Evolutionary conservation across 164 flowering plant genomes (phyloP).

Genomic region (Litsea cubeba): DNA sequence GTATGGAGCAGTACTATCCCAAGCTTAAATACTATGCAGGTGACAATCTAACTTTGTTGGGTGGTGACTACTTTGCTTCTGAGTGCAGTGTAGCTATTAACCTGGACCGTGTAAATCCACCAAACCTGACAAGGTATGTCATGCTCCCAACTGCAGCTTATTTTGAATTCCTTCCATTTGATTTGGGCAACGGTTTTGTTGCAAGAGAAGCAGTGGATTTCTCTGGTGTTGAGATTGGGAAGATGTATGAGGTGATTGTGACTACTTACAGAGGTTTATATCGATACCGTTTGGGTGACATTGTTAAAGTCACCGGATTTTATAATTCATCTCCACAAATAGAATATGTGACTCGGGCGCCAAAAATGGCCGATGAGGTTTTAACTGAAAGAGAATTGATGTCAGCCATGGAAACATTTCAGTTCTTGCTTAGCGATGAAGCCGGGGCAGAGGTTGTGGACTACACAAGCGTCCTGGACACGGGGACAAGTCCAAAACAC

Average conservation of each 20-base stretch:
- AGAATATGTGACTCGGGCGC: constrained; percentile 42
- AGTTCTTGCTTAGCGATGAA: constrained; percentile 8
- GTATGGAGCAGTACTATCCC: constrained; percentile 40
- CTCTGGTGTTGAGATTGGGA: constrained; percentile 42
- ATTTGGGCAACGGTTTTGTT: constrained; percentile 3
- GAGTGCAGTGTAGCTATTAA: constrained; percentile 43
- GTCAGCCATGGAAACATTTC: constrained; percentile 30
- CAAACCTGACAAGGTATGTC: constrained; percentile 30
- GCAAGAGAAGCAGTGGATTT: constrained; percentile 30
- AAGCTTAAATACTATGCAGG: constrained; percentile 39
- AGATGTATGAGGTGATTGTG: constrained; percentile 44
- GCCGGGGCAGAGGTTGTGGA: constrained; percentile 24
- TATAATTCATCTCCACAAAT: constrained; percentile 40
- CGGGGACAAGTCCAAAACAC: constrained; percentile 22
- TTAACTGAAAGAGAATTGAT: constrained; percentile 37
- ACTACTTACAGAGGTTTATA: constrained; percentile 47
- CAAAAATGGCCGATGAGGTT: constrained; percentile 31
- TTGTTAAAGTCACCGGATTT: constrained; percentile 43
- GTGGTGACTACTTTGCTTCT: constrained; percentile 48
- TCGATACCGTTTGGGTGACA: constrained; percentile 41
- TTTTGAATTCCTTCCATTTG: constrained; percentile 51
- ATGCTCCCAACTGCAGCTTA: constrained; percentile 51
- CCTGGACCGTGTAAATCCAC: constrained; percentile 35
- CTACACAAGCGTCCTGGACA: constrained; percentile 28
- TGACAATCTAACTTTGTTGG: constrained; percentile 25